Percentiles rank a stretch among this genome's conserved stretches.
Conservation (phyloP, 495 filamentous ascomycete species). For the Penicillium odoratum region DNA sequence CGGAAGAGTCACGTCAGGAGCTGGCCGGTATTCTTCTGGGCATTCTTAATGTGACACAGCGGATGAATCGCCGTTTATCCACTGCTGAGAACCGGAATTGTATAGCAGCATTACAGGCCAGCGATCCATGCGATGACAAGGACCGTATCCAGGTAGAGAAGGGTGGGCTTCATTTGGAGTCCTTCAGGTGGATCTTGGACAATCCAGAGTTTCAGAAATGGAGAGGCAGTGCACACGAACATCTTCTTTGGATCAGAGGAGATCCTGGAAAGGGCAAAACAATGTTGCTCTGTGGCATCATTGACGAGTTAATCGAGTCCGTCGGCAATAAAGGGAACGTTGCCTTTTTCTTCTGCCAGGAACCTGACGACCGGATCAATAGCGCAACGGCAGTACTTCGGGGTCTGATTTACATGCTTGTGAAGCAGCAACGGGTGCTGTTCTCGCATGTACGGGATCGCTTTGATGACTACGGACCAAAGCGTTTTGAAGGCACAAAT, state of each 20-base stretch:
- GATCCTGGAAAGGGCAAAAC: slow-evolving; percentile 4
- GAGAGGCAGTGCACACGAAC: background rate
- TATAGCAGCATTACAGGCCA: slow-evolving; percentile 11
- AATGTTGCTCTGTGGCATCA: slow-evolving; percentile 1
- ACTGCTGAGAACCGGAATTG: slow-evolving; percentile 7
- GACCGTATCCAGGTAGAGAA: slow-evolving; percentile 24
- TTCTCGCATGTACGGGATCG: background rate
- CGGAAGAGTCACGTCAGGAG: background rate
- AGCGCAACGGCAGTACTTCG: background rate
- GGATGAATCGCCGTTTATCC: background rate
- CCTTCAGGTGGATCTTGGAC: background rate
- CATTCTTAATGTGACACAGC: background rate
- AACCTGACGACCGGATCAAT: background rate
- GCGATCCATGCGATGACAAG: slow-evolving; percentile 40
- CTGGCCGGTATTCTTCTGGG: background rate
- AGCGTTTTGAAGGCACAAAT: background rate
- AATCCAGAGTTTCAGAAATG: background rate
- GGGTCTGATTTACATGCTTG: background rate
- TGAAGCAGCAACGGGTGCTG: background rate
- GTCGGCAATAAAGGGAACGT: background rate
- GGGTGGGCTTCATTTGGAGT: background rate
- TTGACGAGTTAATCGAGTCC: background rate
- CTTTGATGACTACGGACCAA: background rate
- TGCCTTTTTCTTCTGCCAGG: slow-evolving; percentile 2
- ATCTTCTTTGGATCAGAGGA: slow-evolving; percentile 1